Evolutionary conservation across 2,329 filamentous ascomycete species (phyloP), one percentile per base, ranked within the genome.

Genomic region (Dendrostoma leiphaemia): DNA sequence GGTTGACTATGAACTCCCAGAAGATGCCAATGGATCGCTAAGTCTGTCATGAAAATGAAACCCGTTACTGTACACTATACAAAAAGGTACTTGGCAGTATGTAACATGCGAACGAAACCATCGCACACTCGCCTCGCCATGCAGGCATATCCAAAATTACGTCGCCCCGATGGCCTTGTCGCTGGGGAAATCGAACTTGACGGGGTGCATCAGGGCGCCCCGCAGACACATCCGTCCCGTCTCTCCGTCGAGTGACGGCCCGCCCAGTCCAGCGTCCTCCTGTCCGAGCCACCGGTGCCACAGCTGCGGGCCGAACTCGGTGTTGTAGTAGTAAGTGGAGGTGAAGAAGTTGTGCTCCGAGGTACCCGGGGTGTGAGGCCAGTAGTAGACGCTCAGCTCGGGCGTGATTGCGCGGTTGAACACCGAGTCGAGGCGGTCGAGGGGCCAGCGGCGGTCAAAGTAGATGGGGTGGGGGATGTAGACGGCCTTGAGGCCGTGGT

Each of bases 391-490:
- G 52, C 82, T 82, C 35, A 74, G 75, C 59, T 79, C 76, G 9
- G 80, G 81, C 7, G 75, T 76, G 10, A 74, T 73, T 0, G 82
- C 82, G 8, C 79, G 76, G 59, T 85, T 85, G 68, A 85, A 85
- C 75, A 78, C 85, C 57, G 74, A 76, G 32, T 76, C 76, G 28
- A 85, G 67, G 57, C 78, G 77, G 23, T 73, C 69, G 3, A 79
- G 75, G 38, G 73, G 71, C 88, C 88, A 91, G 51, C 86, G 81
- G 59, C 88, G 82, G 69, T 93, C 89, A 63, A 91, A 90, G 69
- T 85, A 92, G 45, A 92, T 82, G 1, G 89, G 89, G 68, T 91
- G 88, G 10, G 89, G 89, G 9, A 84, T 88, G 64, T 86, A 90
- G 4, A 91, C 86, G 6, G 86, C 84, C 71, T 93, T 93, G 48